phyloP scores from a whole-genome alignment of 176 grass and related monocot genomes.

The Dendrocalamus sinicus region DNA sequence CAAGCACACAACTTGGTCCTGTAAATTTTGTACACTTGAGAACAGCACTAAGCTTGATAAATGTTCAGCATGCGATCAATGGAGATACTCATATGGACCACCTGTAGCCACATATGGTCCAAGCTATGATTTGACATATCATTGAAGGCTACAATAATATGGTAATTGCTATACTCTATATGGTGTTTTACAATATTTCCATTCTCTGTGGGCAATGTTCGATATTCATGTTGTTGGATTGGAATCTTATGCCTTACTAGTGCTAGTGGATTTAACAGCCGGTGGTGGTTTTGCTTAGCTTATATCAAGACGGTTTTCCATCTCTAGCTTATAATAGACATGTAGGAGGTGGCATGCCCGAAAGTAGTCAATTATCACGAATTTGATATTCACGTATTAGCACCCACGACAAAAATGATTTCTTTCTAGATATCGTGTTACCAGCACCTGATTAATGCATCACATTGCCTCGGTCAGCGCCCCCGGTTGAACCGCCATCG shows the following conservation, averaged over 20 bases:
- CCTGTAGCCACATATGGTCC: conserved; percentile 51
- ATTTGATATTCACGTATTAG: neutral
- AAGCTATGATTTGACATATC: conserved; percentile 52
- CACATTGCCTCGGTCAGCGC: too few relatives aligned
- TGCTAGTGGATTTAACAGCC: neutral
- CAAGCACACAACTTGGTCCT: conserved; percentile 76
- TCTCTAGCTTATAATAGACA: conserved; percentile 1
- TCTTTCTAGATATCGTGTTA: neutral
- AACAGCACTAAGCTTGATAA: conserved; percentile 77
- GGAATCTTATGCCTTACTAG: neutral
- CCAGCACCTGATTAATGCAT: neutral
- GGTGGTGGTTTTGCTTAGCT: neutral
- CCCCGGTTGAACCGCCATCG: too few relatives aligned
- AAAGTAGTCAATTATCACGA: neutral
- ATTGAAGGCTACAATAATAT: conserved; percentile 24
- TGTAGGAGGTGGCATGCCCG: neutral
- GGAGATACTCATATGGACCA: conserved; percentile 90
- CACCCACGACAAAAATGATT: neutral
- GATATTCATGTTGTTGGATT: neutral
- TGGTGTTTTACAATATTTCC: neutral
- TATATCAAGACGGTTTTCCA: neutral
- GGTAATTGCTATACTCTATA: conserved; percentile 25
- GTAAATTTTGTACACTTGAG: conserved; percentile 94
- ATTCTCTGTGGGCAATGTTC: neutral
- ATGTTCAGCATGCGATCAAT: conserved; percentile 82